Evolutionary conservation across 805 yeast species (phyloP), one percentile per base, ranked within the genome.

Genomic region (Wickerhamiella qilinensis): DNA sequence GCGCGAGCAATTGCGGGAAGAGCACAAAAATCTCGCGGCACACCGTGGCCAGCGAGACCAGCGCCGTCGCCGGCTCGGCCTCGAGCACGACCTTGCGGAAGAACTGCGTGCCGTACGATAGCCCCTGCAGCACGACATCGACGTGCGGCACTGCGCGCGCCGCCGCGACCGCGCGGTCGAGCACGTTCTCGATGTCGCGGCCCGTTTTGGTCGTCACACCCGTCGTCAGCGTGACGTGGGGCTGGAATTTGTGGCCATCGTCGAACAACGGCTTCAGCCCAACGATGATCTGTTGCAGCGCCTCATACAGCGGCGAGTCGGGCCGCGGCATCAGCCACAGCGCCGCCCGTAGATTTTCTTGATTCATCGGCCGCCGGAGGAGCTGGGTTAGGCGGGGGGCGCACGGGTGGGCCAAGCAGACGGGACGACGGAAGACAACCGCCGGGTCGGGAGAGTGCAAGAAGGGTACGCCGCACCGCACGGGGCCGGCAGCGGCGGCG

Each of bases 211-310:
- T 59, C 1, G 56, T 60, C 24, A 81, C 60, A 41, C 71, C 68
- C n/a, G 83, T 67, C 2, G 84, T 73, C 20, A 81, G 64, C 1
- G 93, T 82, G 27, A 82, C 65, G 52, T 81, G 93, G 3, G 93
- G 93, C 44, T 72, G 79, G 48, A 80, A 75, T 22, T 50, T 54
- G 2, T 79, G 78, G 1, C 84, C 74, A 37, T 74, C 77, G 9
- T 80, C 79, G 50, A 81, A 78, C n/a, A 79, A 59, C 1, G 86
- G 76, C 32, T 68, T 70, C 27, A 81, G 55, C 8, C 84, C 75
- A n/a, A 68, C 60, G 55, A 77, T 75, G 28, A 77, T 60, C 16
- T 78, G 69, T 12, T 62, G 58, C 18, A 81, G 55, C 35, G 72
- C 70, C 36, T 75, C 81, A 48, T 69, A 55, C 18, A 76, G 58